Evolutionary conservation across 2,329 filamentous ascomycete genomes (phyloP), one percentile per base, ranked within the genome.

Genomic region (Dothistroma septosporum): DNA sequence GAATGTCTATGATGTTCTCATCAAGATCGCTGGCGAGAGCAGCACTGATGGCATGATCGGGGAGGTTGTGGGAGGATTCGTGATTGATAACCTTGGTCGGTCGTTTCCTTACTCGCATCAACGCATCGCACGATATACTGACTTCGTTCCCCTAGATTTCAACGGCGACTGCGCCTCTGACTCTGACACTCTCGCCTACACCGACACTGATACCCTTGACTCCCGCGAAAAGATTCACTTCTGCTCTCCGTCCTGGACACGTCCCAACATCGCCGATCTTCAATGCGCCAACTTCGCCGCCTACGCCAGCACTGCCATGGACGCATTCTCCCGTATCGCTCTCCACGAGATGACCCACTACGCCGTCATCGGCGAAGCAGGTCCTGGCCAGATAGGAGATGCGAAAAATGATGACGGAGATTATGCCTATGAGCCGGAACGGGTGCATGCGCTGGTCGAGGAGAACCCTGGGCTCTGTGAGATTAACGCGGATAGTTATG

Each of bases 271-370:
- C 16, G 28, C 21, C 55, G 55, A 61, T 55, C 24, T 64, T 31
- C 35, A 49, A 28, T 66, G 64, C 53, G 22, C 31, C 21, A 53
- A 50, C 22, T 48, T 66, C 28, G 64, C 65, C 44, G 31, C 57
- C 7, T 61, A 53, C 41, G 61, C 63, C 16, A 64, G 64, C 44
- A 53, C 55, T n/a, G 59, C 63, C 33, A 61, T 66, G 54, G 63
- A 66, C 44, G 35, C 63, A 12, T 61, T 65, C 57, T 61, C 58
- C 5, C 64, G 64, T 35, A 56, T 65, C 28, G 58, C 57, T 14
- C 54, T 65, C 12, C 64, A 66, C 47, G 64, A 66, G 54, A 63
- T 61, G 58, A 59, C 55, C 16, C 64, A 66, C 56, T 63, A 63
- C 61, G 61, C 58, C 49, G 56, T 61, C 12, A 56, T 66, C 24